Conservation (phyloP, 176 grass and related monocot species). For the Saccharum spontaneum region DNA sequence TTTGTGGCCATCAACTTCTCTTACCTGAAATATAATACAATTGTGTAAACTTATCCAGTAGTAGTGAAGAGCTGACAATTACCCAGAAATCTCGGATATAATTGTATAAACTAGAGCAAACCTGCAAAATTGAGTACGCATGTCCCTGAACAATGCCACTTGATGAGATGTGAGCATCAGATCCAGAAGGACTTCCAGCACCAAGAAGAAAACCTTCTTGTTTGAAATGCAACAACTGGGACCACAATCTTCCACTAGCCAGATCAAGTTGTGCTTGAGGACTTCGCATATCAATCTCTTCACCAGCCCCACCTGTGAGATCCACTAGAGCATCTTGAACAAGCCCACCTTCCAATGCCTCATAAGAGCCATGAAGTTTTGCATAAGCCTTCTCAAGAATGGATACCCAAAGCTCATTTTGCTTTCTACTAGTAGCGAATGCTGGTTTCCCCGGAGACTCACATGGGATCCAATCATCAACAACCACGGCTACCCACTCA, state of each 20-base stretch:
- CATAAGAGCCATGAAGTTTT: constrained; percentile 98
- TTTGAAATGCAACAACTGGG: constrained; percentile 96
- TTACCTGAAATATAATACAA: constrained; percentile 62
- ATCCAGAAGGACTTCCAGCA: constrained; percentile 98
- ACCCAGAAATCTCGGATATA: constrained; percentile 18
- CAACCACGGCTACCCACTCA: constrained; percentile 98
- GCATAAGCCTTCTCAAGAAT: constrained; percentile 98
- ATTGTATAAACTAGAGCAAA: constrained; percentile 41
- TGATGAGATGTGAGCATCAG: constrained; percentile 91
- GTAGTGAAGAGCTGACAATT: neutral
- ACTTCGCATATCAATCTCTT: constrained; percentile 99
- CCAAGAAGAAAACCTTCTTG: constrained; percentile 97
- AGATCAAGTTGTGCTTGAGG: constrained; percentile 92
- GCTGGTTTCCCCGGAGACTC: constrained; percentile 91
- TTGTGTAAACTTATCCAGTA: neutral
- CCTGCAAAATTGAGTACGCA: constrained; percentile 99
- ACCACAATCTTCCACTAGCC: constrained; percentile 96
- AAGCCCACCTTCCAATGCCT: constrained; percentile 96
- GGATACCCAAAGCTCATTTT: constrained; percentile 96
- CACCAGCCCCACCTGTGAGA: constrained; percentile 95
- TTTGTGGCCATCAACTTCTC: constrained; percentile 98
- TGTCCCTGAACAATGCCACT: constrained; percentile 99
- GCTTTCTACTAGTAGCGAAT: constrained; percentile 93
- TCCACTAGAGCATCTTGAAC: constrained; percentile 99
- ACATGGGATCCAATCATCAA: constrained; percentile 98